Base-by-base conservation (phyloP, 2,329 filamentous ascomycete genomes). In the Aureobasidium leucospermi region DNA sequence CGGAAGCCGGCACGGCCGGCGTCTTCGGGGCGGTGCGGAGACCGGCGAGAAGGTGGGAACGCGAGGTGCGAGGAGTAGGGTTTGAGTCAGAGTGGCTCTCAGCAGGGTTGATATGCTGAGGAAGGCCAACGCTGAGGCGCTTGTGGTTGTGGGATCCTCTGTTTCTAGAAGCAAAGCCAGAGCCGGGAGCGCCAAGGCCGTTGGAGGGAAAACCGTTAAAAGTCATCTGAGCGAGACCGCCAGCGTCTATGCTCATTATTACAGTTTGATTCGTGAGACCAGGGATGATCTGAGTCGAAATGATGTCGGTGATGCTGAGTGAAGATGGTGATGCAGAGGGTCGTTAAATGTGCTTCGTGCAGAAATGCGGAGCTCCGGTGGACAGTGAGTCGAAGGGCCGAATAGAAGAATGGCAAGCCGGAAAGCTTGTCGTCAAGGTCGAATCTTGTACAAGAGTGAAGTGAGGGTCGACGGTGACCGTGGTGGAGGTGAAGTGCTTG, bases 181-280 rank as follows among this genome's bases (percentile, higher is more conserved):
- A 85, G 63, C 84, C 80, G 57, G 91, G 88, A 77, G 90, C 85
- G 70, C 86, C 85, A 68, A 96, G 81, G 68, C 85, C 86, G 71
- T 83, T 80, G 74, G 87, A 81, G 73, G 82, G 78, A 74, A 89
- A 89, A 58, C 64, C 65, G 81, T 86, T 89, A 81, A 90, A 93
- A 79, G 90, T 89, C 93, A 97, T 97, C 84, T 95, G 91, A 94
- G 91, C 88, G 81, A 96, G 90, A 94, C 91, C 90, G 84, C 93
- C 93, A 85, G 93, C 87, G 93, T 96, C 88, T 87, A 95, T 87
- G 76, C 78, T 81, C 78, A 77, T 70, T 66, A 60, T 46, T 61
- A 49, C 53, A 61, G 62, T 55, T 60, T 45, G 57, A 62, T 64
- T 47, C 61, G 59, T 61, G 45, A 32, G 55, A 58, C 55, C 55